Evolutionary conservation across 441 rosid genomes (phyloP).

Genomic region (Pelargonium cotyledonis): DNA sequence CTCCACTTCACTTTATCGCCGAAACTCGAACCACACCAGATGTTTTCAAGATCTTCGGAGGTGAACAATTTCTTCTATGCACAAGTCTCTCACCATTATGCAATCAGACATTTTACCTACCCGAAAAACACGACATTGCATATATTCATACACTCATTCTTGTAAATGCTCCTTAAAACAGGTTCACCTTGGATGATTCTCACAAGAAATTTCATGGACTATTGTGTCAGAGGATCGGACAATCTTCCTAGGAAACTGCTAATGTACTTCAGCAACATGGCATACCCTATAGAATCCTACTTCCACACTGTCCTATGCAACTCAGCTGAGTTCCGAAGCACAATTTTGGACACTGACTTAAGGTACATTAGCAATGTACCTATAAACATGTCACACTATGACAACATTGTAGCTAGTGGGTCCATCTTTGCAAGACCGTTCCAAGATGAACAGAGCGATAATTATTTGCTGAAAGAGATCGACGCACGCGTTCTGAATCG

Average conservation of each 20-base stretch:
- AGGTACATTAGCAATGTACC: slow-evolving; percentile 26
- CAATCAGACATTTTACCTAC: too few species aligned
- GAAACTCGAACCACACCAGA: slow-evolving; percentile 36
- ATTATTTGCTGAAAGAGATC: slow-evolving; percentile 28
- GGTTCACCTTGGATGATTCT: slow-evolving; percentile 56
- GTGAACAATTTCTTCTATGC: slow-evolving; percentile 16
- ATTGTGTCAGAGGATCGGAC: slow-evolving; percentile 48
- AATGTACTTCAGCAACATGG: slow-evolving; percentile 47
- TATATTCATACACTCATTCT: not conserved
- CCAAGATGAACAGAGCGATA: slow-evolving; percentile 18
- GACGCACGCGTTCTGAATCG: slow-evolving; percentile 33
- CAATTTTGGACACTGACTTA: slow-evolving; percentile 29
- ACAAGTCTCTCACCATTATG: too few species aligned
- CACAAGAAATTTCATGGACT: slow-evolving; percentile 37
- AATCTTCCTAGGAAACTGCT: slow-evolving; percentile 48
- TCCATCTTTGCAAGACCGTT: slow-evolving; percentile 43
- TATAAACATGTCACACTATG: slow-evolving; percentile 17
- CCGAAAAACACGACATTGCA: not conserved
- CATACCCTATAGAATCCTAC: slow-evolving; percentile 41
- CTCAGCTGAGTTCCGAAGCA: slow-evolving; percentile 40
- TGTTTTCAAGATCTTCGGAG: slow-evolving; percentile 38
- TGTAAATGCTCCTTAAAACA: slow-evolving; percentile 15
- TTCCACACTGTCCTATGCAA: slow-evolving; percentile 56
- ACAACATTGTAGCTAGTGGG: slow-evolving; percentile 26
- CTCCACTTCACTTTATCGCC: slow-evolving; percentile 33